These are phyloP conservation scores for Solanum clarkiae DNA, from an alignment of 257 asterid genomes.

Conservation along the genomic window DNA sequence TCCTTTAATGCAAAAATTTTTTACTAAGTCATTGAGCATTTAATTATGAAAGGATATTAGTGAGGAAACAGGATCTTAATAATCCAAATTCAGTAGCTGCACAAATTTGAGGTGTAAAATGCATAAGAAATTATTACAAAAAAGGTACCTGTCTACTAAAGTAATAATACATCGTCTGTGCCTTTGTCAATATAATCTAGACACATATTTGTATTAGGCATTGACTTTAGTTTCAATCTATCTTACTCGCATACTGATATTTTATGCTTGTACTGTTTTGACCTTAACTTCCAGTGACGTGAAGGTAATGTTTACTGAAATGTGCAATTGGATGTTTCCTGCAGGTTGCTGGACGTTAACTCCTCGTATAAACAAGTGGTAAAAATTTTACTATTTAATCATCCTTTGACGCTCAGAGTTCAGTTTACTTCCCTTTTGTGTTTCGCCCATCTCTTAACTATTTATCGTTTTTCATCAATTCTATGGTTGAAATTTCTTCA, in stretches of 20 bases:
- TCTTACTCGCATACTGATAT: neutral
- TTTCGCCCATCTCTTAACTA: neutral
- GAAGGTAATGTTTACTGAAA: neutral
- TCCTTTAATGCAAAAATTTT: neutral
- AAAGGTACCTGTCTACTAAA: neutral
- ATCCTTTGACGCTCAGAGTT: neutral
- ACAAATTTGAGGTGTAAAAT: neutral
- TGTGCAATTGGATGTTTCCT: conserved; percentile 1
- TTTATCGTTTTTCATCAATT: neutral
- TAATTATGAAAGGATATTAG: neutral
- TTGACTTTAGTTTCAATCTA: neutral
- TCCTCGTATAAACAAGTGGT: conserved; percentile 68
- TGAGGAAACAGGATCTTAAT: neutral
- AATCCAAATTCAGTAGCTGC: neutral
- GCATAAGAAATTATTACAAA: neutral
- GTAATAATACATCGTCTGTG: neutral
- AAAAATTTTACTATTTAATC: neutral
- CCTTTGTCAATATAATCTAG: neutral
- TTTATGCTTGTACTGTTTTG: neutral
- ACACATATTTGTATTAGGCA: neutral
- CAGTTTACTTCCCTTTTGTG: neutral
- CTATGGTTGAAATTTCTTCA: neutral
- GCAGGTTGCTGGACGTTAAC: conserved; percentile 83
- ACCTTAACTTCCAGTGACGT: neutral
- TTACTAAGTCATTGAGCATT: neutral